Percentiles rank a stretch among this genome's conserved stretches.
These are phyloP conservation scores for Pythium aristosporum DNA, from an alignment of 352 stramenopile genomes.

Conservation along the genomic window DNA sequence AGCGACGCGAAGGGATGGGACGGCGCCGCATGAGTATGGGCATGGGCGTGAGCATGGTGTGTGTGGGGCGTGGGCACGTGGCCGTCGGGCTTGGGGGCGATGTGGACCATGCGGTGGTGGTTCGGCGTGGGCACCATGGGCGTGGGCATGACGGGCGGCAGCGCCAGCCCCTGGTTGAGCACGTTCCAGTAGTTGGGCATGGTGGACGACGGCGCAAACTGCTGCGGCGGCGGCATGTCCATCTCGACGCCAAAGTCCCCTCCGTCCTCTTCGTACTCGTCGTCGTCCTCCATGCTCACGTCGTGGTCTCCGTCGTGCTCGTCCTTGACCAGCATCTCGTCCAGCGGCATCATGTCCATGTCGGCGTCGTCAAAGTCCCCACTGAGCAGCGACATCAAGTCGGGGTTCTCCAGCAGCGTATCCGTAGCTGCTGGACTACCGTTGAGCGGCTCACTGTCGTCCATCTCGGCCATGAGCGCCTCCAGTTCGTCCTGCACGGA, in stretches of 20 bases:
- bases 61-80: constrained; percentile 17
- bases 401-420: constrained; percentile 19
- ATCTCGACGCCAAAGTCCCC: constrained; percentile 1
- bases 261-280: constrained; percentile 6
- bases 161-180: constrained; percentile 57
- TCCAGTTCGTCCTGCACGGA: constrained; percentile 67
- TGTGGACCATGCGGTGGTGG: constrained; percentile 66
- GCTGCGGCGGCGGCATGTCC: constrained; percentile 27
- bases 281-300: constrained; percentile 21
- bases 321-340: constrained; percentile 35
- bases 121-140: constrained; percentile 7
- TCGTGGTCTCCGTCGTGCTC: constrained; percentile 8
- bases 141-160: constrained; percentile 22
- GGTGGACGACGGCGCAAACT: constrained; percentile 67
- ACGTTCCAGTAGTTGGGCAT: constrained; percentile 89
- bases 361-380: constrained; percentile 39
- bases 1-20: constrained; percentile 8
- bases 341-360: constrained; percentile 65
- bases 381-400: constrained; percentile 31
- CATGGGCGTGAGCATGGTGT: constrained; percentile 1
- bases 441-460: constrained; percentile 28
- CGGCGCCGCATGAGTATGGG: not conserved
- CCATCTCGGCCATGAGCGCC: constrained; percentile 74
- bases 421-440: not conserved
- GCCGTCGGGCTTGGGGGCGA: constrained; percentile 66